Conservation (phyloP, 257 asterid genomes). For the Nicotiana otophora region DNA sequence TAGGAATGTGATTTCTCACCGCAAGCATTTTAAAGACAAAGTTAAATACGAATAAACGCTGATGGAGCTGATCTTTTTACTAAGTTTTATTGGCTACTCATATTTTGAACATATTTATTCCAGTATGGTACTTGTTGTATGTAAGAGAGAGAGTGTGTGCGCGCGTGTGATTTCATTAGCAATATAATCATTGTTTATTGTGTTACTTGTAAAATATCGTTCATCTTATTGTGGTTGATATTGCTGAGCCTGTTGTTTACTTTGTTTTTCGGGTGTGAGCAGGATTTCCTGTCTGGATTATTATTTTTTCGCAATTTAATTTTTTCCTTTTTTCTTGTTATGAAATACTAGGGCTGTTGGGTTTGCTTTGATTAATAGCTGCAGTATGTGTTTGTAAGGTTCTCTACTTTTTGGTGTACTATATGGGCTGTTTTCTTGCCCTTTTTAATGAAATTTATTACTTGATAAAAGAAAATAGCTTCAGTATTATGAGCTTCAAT, state of each 20-base stretch:
- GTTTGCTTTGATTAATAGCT: neutral
- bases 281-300: neutral
- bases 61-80: constrained; percentile 4
- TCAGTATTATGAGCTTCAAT: neutral
- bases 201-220: neutral
- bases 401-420: no score
- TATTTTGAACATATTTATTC: neutral
- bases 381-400: no score
- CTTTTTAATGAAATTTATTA: no score
- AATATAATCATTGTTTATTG: neutral
- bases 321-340: neutral
- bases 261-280: neutral
- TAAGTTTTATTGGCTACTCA: neutral
- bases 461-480: neutral
- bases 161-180: neutral
- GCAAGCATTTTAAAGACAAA: neutral
- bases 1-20: neutral
- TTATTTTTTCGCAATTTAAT: neutral
- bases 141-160: neutral
- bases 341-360: neutral
- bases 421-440: no score
- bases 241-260: neutral
- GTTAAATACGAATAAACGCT: neutral
- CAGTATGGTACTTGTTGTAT: neutral
- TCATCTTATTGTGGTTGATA: neutral